Base-by-base conservation (phyloP, 495 filamentous ascomycete species). In the Penicillium dipodomyicola region DNA sequence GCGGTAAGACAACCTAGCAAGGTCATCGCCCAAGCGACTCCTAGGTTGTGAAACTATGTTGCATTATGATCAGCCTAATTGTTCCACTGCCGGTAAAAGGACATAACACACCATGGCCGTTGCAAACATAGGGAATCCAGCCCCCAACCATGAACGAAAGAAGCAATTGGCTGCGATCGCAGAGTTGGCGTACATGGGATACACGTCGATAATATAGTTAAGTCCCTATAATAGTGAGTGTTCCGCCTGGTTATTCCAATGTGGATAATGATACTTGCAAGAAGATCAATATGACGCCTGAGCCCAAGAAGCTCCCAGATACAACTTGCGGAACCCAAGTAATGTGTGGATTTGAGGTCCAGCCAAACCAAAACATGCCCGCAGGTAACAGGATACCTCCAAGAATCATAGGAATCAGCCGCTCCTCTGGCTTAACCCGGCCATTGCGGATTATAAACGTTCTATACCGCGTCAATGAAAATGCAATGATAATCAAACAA, bases 121-220 rank as follows among this genome's bases (percentile, higher is more conserved):
- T 0, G 84, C 81, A 32, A 87, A 83, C 25, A 88, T 63, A 19
- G 84, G 85, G 61, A 88, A 88, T 0, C 70, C 76, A 6, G 72
- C 80, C 0, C 72, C 79, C 29, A 75, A 57, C 6, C 63, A 52
- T 1, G 67, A 69, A 27, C 80, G 66, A 9, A 81, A 50, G 35
- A 82, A 64, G 0, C 74, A 74, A 55, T 80, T 82, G 14, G 71
- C 79, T 1, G 80, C 71, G 22, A 84, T 74, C 10, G 79, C 80
- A 22, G 58, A 65, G 50, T 79, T 79, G 9, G 77, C 69, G 50
- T 79, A 62, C 57, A 73, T 65, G n/a, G 65, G 44, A 58, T 86
- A 87, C 17, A 71, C 70, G 54, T 86, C 81, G 57, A 84, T 69
- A 51, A 84, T 68, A 55, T 84, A 86, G 37, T 75, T 83, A 50